Conservation (phyloP, 2,329 filamentous ascomycete genomes). For the Ophiobolus disseminans region DNA sequence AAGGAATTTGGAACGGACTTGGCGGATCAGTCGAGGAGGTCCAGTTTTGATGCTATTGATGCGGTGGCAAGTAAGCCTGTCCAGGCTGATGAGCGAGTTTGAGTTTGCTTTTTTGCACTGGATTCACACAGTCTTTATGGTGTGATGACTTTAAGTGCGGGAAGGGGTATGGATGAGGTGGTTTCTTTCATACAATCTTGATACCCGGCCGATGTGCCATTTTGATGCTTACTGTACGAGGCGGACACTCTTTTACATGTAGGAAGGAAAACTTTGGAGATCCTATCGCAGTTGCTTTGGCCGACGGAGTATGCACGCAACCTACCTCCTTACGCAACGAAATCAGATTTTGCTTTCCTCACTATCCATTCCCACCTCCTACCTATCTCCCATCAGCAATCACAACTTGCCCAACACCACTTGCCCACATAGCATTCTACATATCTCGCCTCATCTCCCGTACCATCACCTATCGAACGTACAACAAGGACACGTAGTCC, state of each 20-base stretch:
- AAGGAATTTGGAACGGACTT: slow-evolving; percentile 38
- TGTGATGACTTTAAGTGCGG: slow-evolving; percentile 1
- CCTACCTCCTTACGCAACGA: too few relatives aligned
- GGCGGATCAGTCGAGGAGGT: slow-evolving; percentile 36
- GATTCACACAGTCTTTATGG: too few relatives aligned
- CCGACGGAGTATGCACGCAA: too few relatives aligned
- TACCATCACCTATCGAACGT: not conserved
- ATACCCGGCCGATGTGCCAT: slow-evolving; percentile 31
- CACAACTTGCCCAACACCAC: not conserved
- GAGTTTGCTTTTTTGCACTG: slow-evolving; percentile 22
- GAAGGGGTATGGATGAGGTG: slow-evolving; percentile 1
- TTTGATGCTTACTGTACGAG: slow-evolving; percentile 1
- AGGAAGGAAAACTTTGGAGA: not conserved
- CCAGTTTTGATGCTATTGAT: slow-evolving; percentile 57
- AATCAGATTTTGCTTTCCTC: too few relatives aligned
- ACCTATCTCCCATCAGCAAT: too few relatives aligned
- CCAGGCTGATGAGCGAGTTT: slow-evolving; percentile 58
- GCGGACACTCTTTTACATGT: slow-evolving; percentile 2
- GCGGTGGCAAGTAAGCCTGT: slow-evolving; percentile 52
- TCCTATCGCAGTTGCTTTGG: not conserved
- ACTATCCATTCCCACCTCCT: too few relatives aligned
- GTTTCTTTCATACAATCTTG: slow-evolving; percentile 35
- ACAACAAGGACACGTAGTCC: slow-evolving; percentile 5
- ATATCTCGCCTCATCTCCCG: not conserved
- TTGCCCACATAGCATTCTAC: not conserved